Percentiles rank a stretch among this genome's conserved stretches.
Conservation (phyloP, 1,139 yeast species). For the Citeromyces siamensis region DNA sequence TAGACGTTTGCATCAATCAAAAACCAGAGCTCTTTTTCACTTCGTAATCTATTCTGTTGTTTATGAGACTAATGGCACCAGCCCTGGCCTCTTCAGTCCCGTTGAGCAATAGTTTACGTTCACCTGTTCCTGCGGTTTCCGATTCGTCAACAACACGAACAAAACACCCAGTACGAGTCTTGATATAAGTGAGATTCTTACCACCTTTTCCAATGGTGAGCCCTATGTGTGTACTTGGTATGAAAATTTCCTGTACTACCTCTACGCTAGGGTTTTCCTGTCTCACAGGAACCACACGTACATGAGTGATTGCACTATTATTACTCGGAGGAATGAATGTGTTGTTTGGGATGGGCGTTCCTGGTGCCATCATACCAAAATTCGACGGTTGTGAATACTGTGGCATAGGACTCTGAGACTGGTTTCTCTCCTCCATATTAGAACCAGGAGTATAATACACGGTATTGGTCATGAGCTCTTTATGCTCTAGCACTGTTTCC, state of each 20-base stretch:
- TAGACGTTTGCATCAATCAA: not conserved
- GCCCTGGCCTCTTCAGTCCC: conserved; percentile 64
- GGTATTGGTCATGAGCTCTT: no score
- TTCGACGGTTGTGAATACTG: no score
- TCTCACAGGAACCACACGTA: no score
- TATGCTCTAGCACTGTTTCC: no score
- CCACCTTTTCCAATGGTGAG: conserved; percentile 85
- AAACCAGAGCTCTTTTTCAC: not conserved
- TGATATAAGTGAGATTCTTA: conserved; percentile 65
- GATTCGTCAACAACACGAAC: conserved; percentile 58
- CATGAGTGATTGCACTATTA: no score
- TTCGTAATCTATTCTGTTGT: conserved; percentile 61
- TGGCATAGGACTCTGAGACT: no score
- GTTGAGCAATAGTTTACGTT: conserved; percentile 56
- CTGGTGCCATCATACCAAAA: no score
- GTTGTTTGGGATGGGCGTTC: no score
- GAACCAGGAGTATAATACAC: no score
- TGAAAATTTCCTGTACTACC: conserved; percentile 46
- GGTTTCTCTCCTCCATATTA: no score
- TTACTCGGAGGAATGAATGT: no score
- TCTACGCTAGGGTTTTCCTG: no score
- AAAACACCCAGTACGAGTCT: conserved; percentile 66
- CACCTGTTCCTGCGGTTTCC: conserved; percentile 33
- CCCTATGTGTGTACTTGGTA: conserved; percentile 73
- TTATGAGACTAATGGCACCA: conserved; percentile 66